Evolutionary conservation across 2,329 filamentous ascomycete species (phyloP).

Genomic region (Neocucurbitaria cava): DNA sequence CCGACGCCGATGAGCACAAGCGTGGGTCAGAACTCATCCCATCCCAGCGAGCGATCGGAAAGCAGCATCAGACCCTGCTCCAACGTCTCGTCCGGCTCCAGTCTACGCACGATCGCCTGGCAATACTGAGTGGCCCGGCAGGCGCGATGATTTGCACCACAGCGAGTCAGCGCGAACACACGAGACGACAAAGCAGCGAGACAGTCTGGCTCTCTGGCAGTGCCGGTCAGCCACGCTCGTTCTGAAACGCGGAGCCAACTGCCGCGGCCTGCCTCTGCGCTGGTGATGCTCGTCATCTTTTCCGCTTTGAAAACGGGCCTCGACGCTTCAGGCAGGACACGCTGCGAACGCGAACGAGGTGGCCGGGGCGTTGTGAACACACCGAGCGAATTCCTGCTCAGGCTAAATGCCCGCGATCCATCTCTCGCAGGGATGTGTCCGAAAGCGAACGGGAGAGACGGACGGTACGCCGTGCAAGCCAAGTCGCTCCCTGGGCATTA

Average conservation of each 20-base stretch:
- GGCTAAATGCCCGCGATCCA: constrained; percentile 44
- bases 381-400: constrained; percentile 36
- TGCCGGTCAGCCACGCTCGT: constrained; percentile 33
- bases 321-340: constrained; percentile 38
- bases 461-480: constrained; percentile 45
- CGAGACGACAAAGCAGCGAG: constrained; percentile 22
- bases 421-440: constrained; percentile 36
- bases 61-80: constrained; percentile 33
- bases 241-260: constrained; percentile 41
- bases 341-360: constrained; percentile 18
- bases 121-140: constrained; percentile 37
- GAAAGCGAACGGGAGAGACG: constrained; percentile 43
- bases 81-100: constrained; percentile 37
- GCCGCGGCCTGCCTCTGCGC: constrained; percentile 28
- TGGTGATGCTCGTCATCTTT: constrained; percentile 28
- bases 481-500: constrained; percentile 24
- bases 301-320: constrained; percentile 37
- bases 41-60: constrained; percentile 39
- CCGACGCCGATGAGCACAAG: constrained; percentile 21
- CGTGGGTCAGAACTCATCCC: constrained; percentile 6
- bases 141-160: constrained; percentile 44
- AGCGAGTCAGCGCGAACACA: constrained; percentile 34
- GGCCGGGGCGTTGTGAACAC: constrained; percentile 16
- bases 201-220: constrained; percentile 16
- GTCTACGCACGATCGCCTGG: constrained; percentile 11